Evolutionary conservation across 75 land plant genomes (phyloP).

Genomic region (Chamaecyparis obtusa): DNA sequence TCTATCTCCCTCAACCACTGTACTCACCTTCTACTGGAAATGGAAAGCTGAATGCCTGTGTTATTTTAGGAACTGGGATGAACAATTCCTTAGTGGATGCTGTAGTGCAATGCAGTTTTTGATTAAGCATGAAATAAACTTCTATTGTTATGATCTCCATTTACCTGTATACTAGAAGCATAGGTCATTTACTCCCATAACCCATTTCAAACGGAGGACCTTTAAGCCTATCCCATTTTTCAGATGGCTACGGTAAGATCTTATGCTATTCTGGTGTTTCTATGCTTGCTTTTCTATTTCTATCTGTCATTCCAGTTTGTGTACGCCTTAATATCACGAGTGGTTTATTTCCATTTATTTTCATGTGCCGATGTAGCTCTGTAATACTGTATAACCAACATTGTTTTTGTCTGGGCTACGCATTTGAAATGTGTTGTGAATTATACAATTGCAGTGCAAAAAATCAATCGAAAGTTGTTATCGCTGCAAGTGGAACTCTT

Average conservation of each 20-base stretch:
- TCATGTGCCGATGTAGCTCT: no score
- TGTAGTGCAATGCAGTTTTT: not conserved
- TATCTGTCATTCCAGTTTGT: not conserved
- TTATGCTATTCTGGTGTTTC: not conserved
- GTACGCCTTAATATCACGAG: not conserved
- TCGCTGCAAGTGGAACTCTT: not conserved
- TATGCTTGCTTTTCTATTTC: not conserved
- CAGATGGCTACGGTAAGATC: not conserved
- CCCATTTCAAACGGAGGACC: not conserved
- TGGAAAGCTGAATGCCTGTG: not conserved
- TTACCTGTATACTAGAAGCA: not conserved
- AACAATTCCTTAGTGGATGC: not conserved
- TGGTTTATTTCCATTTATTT: not conserved
- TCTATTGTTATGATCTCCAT: not conserved
- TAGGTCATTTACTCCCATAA: not conserved
- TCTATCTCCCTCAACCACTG: not conserved
- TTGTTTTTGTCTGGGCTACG: not conserved
- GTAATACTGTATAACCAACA: not conserved
- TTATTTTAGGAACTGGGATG: not conserved
- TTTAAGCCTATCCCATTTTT: not conserved
- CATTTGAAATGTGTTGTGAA: not conserved
- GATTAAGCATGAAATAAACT: not conserved
- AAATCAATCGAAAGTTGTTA: not conserved
- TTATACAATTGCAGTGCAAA: not conserved
- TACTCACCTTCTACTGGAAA: not conserved